Conservation (phyloP, 2,329 filamentous ascomycete species). For the Gremmenia infestans region DNA sequence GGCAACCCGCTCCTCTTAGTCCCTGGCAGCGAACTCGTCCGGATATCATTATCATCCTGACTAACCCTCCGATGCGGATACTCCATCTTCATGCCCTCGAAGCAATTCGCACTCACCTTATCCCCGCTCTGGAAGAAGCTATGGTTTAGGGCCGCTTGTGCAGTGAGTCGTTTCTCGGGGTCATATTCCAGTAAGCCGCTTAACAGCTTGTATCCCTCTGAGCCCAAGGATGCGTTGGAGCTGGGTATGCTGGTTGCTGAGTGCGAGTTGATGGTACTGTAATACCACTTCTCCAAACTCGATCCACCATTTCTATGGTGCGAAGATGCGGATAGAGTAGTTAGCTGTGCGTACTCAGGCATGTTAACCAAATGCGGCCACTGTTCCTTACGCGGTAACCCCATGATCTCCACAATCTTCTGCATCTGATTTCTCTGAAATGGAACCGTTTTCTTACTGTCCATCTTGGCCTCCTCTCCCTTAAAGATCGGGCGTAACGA, state of each 20-base stretch:
- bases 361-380: constrained; percentile 83
- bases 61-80: constrained; percentile 89
- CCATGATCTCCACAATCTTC: constrained; percentile 96
- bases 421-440: constrained; percentile 99
- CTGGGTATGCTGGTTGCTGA: constrained; percentile 45
- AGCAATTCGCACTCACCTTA: constrained; percentile 75
- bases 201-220: constrained; percentile 78
- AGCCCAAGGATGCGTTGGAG: constrained; percentile 51
- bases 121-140: constrained; percentile 74
- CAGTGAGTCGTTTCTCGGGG: constrained; percentile 80
- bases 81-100: constrained; percentile 80
- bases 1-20: constrained; percentile 84
- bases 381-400: constrained; percentile 78
- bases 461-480: constrained; percentile 98
- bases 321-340: constrained; percentile 47
- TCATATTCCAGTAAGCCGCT: constrained; percentile 87
- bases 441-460: constrained; percentile 93
- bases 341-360: constrained; percentile 77
- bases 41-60: constrained; percentile 92
- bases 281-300: constrained; percentile 74
- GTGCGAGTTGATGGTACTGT: constrained; percentile 60
- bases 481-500: constrained; percentile 94
- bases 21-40: constrained; percentile 81
- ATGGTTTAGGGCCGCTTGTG: constrained; percentile 82
- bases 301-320: constrained; percentile 31